Evolutionary conservation across 1,284 basidiomycete genomes (phyloP), one percentile per base, ranked within the genome.

Genomic region (Cryptococcus amylolentus): DNA sequence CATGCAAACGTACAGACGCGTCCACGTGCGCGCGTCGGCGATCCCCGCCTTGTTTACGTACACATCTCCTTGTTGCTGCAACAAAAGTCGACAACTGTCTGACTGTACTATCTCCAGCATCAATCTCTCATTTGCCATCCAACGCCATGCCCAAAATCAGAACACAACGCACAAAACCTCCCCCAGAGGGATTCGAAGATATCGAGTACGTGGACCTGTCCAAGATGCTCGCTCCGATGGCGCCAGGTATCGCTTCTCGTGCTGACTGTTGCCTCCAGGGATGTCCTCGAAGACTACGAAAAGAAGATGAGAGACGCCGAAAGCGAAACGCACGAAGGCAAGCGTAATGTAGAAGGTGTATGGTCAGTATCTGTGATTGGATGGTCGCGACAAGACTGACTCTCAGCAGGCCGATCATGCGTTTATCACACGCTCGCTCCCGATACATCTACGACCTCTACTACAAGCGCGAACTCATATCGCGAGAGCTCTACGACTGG

Each of bases 371-470:
- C 3, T 26, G 2, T n/a, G 23, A 23, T 5, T 31, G 4, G 10
- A 26, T 31, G 1, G 39, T 39, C 8, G 8, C 5, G 23, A 13
- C 23, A 28, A 31, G 38, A 14, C 31, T 31, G 52, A 23, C 48
- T 35, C 31, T 46, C 18, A 20, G 16, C 52, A 77, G 76, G 76
- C 93, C 95, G 46, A 97, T 98, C 66, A 97, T 98, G 91, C 87
- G 92, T 46, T 92, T 98, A 75, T 88, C 90, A 13, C 95, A 98
- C 77, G 89, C 92, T 10, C 86, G 95, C 49, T 94, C 91, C 51
- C 83, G 93, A 61, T 98, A 98, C 79, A 92, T 99, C 63, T 98
- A 98, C 76, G 96, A 98, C 77, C 83, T 98, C 56, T 98, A 96
- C 80, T 98, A 98, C 82, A 97, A 97, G 78, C 87, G 95, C 41